Conservation (phyloP, 2,329 filamentous ascomycete genomes). For the Fusarium proliferatum region DNA sequence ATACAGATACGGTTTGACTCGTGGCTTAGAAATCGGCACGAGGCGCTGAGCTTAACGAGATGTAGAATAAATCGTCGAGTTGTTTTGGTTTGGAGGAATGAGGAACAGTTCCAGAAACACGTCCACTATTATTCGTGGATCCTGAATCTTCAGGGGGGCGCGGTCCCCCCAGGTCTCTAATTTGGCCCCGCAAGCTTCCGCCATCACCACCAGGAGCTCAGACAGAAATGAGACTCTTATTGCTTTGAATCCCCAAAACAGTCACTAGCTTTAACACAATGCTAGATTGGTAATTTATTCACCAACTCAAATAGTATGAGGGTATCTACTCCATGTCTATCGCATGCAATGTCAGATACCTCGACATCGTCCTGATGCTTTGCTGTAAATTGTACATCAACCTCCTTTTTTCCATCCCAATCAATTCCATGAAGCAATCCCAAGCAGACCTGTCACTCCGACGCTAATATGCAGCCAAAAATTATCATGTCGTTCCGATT, state of each 20-base stretch:
- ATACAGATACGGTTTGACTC: background rate
- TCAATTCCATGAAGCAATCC: conserved; percentile 37
- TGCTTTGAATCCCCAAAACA: conserved; percentile 2
- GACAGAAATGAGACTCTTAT: conserved; percentile 22
- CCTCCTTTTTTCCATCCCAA: conserved; percentile 28
- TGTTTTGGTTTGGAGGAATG: conserved; percentile 35
- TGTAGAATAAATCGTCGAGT: background rate
- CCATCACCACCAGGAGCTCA: conserved; percentile 17
- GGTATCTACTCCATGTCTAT: conserved; percentile 33
- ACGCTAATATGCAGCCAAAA: conserved; percentile 45
- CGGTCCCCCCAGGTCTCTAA: conserved; percentile 29
- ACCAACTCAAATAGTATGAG: conserved; percentile 9
- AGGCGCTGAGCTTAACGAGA: background rate
- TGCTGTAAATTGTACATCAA: conserved; percentile 23
- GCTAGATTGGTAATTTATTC: conserved; percentile 14
- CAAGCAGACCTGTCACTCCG: conserved; percentile 39
- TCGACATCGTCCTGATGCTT: conserved; percentile 17
- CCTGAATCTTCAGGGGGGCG: conserved; percentile 34
- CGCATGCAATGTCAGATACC: conserved; percentile 23
- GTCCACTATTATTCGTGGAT: conserved; percentile 28
- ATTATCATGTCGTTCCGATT: conserved; percentile 25
- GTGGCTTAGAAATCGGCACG: background rate
- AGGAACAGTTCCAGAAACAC: conserved; percentile 25
- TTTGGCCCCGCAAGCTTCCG: conserved; percentile 43
- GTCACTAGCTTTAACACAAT: background rate